Evolutionary conservation across 177 flowering plant species (phyloP).

Genomic region (Vitis hybrid): DNA sequence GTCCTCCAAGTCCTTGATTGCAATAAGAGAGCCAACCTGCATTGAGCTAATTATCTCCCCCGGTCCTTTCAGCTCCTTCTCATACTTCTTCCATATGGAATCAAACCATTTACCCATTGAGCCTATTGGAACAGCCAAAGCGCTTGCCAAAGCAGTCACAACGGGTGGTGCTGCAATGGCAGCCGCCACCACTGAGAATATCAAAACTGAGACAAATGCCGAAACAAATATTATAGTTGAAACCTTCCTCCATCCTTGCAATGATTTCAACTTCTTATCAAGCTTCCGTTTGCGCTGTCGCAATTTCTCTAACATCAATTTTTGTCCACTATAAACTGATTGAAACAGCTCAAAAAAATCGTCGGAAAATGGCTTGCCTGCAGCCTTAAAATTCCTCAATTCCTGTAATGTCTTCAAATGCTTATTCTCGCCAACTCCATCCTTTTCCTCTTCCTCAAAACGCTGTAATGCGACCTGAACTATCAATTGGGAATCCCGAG

Average conservation of each 20-base stretch:
- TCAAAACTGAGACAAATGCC: slow-evolving; percentile 44
- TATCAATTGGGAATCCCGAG: slow-evolving; percentile 63
- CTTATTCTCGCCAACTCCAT: slow-evolving; percentile 27
- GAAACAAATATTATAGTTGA: slow-evolving; percentile 46
- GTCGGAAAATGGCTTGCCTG: slow-evolving; percentile 66
- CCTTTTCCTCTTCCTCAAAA: slow-evolving; percentile 50
- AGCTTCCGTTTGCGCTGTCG: slow-evolving; percentile 55
- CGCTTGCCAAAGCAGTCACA: slow-evolving; percentile 52
- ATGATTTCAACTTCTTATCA: slow-evolving; percentile 59
- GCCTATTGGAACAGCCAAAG: slow-evolving; percentile 54
- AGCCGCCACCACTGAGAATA: slow-evolving; percentile 63
- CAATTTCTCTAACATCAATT: slow-evolving; percentile 58
- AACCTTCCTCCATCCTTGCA: slow-evolving; percentile 69
- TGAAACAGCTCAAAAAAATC: slow-evolving; percentile 61
- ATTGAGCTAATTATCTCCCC: slow-evolving; percentile 39
- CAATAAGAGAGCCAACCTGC: slow-evolving; percentile 36
- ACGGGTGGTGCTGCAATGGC: slow-evolving; percentile 60
- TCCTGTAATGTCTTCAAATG: slow-evolving; percentile 63
- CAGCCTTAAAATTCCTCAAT: slow-evolving; percentile 57
- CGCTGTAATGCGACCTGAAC: slow-evolving; percentile 60
- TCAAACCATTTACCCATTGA: slow-evolving; percentile 62
- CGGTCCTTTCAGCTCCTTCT: slow-evolving; percentile 37
- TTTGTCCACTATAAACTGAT: slow-evolving; percentile 57
- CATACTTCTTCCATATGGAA: slow-evolving; percentile 47
- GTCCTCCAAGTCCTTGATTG: slow-evolving; percentile 49